Conservation (phyloP, 2,329 filamentous ascomycete species). For the Scedosporium aurantiacum region DNA sequence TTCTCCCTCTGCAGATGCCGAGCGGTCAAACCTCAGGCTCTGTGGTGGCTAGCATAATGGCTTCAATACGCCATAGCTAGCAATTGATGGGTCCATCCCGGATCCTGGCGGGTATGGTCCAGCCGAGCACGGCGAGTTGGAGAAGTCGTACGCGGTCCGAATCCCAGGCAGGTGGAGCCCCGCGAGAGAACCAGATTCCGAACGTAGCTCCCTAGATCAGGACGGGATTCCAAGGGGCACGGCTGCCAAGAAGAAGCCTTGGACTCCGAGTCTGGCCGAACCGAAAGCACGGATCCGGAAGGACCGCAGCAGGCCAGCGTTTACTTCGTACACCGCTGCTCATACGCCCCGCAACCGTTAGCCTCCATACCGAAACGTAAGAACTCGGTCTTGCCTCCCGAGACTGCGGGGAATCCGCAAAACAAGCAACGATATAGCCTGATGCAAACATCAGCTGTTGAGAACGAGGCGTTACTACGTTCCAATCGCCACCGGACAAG, state of each 20-base stretch:
- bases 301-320: not conserved
- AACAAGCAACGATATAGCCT: not conserved
- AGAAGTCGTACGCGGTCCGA: not conserved
- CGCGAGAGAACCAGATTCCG: not conserved
- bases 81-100: no score
- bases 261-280: not conserved
- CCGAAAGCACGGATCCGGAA: not conserved
- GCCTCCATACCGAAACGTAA: not conserved
- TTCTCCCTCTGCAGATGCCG: no score
- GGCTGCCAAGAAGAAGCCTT: not conserved
- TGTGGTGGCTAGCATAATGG: no score
- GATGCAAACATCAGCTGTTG: slow-evolving; percentile 1
- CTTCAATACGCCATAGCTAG: no score
- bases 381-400: not conserved
- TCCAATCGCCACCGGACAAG: not conserved
- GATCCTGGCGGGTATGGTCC: not conserved
- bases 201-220: not conserved
- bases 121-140: not conserved
- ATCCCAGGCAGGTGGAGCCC: not conserved
- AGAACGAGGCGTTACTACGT: not conserved
- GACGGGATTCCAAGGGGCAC: not conserved
- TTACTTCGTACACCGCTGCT: not conserved
- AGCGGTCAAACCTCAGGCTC: no score
- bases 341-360: not conserved
- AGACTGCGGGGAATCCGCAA: not conserved